Base-by-base conservation (phyloP, 75 land plant genomes). In the Picea glauca region DNA sequence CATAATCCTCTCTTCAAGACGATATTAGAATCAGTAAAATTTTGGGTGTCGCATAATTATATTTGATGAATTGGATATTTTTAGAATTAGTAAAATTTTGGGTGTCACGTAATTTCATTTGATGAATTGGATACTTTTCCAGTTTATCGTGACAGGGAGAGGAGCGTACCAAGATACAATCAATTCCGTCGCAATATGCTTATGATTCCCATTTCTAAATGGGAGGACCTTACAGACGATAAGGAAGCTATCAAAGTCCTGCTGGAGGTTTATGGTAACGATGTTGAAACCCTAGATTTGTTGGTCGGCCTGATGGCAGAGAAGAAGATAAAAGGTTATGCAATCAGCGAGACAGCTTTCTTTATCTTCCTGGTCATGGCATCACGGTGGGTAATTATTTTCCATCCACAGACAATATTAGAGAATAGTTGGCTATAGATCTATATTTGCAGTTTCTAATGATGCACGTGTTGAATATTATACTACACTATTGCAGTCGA, bases 311-410 rank as follows among this genome's bases (percentile, higher is more conserved):
- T 92, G 30, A 74, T 83, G 73, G 86, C 85, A 3, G 94, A 90
- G 81, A 92, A 88, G 87, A 92, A 92, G 84, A 90, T 90, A 61
- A 83, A 81, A 38, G 90, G 90, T 1, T 88, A 78, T 63, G 94
- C 94, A 57, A 92, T 92, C 54, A 86, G 92, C 40, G 94, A 92
- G 80, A 92, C 94, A 5, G 82, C 92, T 56, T 88, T 92, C 76
- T 81, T 83, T 75, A 86, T 92, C 72, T 92, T 88, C 62, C 20
- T 88, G 12, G 0, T 86, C 11, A 90, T 90, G 83, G 92, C 94
- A 58, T 76, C 94, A 60, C 33, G 50, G 72, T 68, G 1, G 5
- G 43, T 1, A 15, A 40, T 40, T 40, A 40, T 40, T 4, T 40
- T 40, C 43, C 43, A 40, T 1, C 3, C 43, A 4, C 43, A 40